These are phyloP conservation scores for Chloromonas sp. DNA, from an alignment of 163 green algal genomes.

Conservation along the genomic window DNA sequence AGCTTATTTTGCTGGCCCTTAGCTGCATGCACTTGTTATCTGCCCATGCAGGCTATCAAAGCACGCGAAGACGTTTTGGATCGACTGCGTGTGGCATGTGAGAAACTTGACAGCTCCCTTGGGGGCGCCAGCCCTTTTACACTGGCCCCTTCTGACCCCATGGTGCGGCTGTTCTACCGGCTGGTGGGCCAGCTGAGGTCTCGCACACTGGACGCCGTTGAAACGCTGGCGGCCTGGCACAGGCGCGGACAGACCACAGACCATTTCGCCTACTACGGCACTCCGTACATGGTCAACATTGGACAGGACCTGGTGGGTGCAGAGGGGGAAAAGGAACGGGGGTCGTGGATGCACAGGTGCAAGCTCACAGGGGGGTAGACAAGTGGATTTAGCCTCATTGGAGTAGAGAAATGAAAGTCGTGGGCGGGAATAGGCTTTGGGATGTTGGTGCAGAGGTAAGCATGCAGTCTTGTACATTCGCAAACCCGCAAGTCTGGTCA, in stretches of 20 bases:
- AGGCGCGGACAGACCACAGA: conserved; percentile 15
- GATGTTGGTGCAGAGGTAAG: too few relatives aligned
- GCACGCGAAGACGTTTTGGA: conserved; percentile 35
- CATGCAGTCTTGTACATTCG: too few relatives aligned
- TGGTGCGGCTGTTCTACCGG: conserved; percentile 37
- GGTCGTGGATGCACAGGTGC: too few relatives aligned
- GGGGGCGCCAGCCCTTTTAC: conserved; percentile 23
- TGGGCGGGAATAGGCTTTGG: too few relatives aligned
- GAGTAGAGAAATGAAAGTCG: too few relatives aligned
- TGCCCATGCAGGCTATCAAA: conserved; percentile 27
- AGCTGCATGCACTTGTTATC: too few relatives aligned
- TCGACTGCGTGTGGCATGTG: conserved; percentile 19
- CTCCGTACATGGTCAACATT: neutral
- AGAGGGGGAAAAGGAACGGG: neutral
- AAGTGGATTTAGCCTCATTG: too few relatives aligned
- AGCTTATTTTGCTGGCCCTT: too few relatives aligned
- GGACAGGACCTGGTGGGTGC: conserved; percentile 4
- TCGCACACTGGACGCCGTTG: conserved; percentile 31
- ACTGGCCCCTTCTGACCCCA: conserved; percentile 23
- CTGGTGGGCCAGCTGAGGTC: conserved; percentile 27
- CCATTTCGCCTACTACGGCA: conserved; percentile 30
- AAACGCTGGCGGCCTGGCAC: conserved; percentile 31
- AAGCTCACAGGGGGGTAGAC: too few relatives aligned
- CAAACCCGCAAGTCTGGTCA: too few relatives aligned
- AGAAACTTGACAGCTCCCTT: conserved; percentile 30